Base-by-base conservation (phyloP, 2,329 filamentous ascomycete genomes). In the Sphaerostilbella broomeana region DNA sequence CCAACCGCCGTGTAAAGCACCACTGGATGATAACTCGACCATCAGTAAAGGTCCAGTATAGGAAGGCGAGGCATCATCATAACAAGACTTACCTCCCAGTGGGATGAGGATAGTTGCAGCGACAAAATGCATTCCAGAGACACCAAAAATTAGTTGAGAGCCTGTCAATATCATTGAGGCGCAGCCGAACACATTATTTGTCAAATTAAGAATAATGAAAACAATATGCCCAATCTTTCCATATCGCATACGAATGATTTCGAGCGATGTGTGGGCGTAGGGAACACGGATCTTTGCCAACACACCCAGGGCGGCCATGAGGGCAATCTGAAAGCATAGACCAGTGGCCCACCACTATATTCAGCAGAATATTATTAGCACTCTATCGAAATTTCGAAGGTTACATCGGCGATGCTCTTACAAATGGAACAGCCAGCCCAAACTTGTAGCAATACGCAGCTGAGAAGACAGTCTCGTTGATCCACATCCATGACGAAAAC, bases 401-500 rank as follows among this genome's bases (percentile, higher is more conserved):
- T 17, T 8, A 25, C 7, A 15, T 9, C 11, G 13, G 12, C 6
- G 8, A 20, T 2, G 8, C 18, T 13, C 38, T 40, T 40, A 40
- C 38, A 30, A 40, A 40, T 19, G 38, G 38, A 19, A 40, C 38
- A 6, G 38, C 38, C 9, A 40, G 10, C 6, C 38, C 38, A 35
- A 40, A 40, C 13, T 40, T 40, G 16, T 40, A 40, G 19, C 38
- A 40, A 17, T 34, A 40, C 9, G 38, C 38, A 15, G 38, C 38
- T 13, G 38, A 40, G 21, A 40, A 40, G 4, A 40, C 38, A 1
- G 38, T 40, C 16, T 40, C 38, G 7, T 40, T 40, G 8, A 40
- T 40, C 38, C 38, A 40, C 38, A 40, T 40, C 38, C 38, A 40
- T 15, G 38, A 40, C 10, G 38, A 40, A 19, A 40, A 40, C 31